Evolutionary conservation across 371 early-diverging fungal genomes (phyloP), one percentile per base, ranked within the genome.

Genomic region (Syncephalastrum sp.): DNA sequence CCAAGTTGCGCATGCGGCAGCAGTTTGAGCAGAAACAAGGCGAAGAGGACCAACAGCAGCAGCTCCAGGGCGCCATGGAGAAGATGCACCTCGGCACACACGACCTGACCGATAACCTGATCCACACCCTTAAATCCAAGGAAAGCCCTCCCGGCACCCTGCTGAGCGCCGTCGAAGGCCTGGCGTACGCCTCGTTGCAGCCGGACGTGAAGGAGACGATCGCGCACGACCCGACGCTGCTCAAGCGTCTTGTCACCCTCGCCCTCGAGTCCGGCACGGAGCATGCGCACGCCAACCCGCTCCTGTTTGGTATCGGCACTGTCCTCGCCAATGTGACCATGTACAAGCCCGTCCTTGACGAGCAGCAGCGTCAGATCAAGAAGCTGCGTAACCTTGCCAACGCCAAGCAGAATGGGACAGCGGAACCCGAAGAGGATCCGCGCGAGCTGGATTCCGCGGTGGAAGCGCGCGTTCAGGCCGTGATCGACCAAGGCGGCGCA

Each of bases 331-430:
- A 93, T 63, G 60, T 94, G 42, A 91, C 91, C 1, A 73, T 70
- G 33, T 89, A 88, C 70, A 75, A 78, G 45, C 83, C 81, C 27
- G 78, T 83, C 12, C 67, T 93, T 25, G 82, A 82, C 45, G 89
- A 88, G 16, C 91, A 93, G 62, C 88, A 96, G 65, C 77, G 88
- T 65, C 92, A 93, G 56, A 75, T 92, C 68, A 73, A 83, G 44
- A 89, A 91, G 64, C 61, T 96, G 45, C 75, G 84, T 27, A 85
- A 85, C 38, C 66, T 93, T 54, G 83, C 87, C 4, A 80, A 81
- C 38, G 73, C 77, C 13, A 75, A 75, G 42, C 67, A 65, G 27
- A 60, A 60, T 15, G 27, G 60, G 1, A 81, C 76, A 23, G 41
- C 56, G 14, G 41, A 53, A 17, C 47, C 47, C 0, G 56, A 56